Conservation (phyloP, 805 yeast genomes). For the Candida yuanshanica region DNA sequence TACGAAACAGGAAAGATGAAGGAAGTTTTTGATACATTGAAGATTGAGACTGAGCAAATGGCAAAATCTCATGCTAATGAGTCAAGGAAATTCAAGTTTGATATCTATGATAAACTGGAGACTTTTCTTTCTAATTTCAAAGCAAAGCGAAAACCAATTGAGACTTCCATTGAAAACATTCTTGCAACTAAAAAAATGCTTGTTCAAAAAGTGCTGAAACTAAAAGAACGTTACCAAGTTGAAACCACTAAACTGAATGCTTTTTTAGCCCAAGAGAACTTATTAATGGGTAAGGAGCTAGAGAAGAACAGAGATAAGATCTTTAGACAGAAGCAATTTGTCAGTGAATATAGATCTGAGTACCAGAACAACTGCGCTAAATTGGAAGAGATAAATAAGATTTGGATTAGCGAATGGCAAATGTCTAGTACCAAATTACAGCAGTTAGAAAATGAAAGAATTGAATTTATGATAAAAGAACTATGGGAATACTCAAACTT, state of each 20-base stretch:
- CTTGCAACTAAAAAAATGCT: slow-evolving; percentile 38
- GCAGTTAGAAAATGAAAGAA: slow-evolving; percentile 64
- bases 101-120: slow-evolving; percentile 46
- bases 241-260: slow-evolving; percentile 57
- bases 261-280: slow-evolving; percentile 52
- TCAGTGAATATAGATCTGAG: slow-evolving; percentile 40
- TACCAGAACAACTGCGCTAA: slow-evolving; percentile 51
- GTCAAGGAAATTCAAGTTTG: slow-evolving; percentile 43
- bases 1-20: slow-evolving; percentile 56
- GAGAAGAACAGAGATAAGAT: slow-evolving; percentile 54
- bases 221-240: slow-evolving; percentile 45
- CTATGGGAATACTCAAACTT: slow-evolving; percentile 76
- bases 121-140: slow-evolving; percentile 46
- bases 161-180: slow-evolving; percentile 52
- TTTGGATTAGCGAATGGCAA: slow-evolving; percentile 72
- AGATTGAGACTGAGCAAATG: slow-evolving; percentile 53
- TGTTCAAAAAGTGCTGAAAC: slow-evolving; percentile 29
- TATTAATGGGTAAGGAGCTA: slow-evolving; percentile 70
- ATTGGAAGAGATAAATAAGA: slow-evolving; percentile 50
- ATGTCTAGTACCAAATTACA: slow-evolving; percentile 57
- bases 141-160: slow-evolving; percentile 50
- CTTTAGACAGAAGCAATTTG: slow-evolving; percentile 39
- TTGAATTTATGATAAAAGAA: slow-evolving; percentile 61
- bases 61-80: slow-evolving; percentile 50
- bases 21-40: slow-evolving; percentile 52